phyloP scores from a whole-genome alignment of 2,329 filamentous ascomycete genomes.

The Paecilomyces sp. region DNA sequence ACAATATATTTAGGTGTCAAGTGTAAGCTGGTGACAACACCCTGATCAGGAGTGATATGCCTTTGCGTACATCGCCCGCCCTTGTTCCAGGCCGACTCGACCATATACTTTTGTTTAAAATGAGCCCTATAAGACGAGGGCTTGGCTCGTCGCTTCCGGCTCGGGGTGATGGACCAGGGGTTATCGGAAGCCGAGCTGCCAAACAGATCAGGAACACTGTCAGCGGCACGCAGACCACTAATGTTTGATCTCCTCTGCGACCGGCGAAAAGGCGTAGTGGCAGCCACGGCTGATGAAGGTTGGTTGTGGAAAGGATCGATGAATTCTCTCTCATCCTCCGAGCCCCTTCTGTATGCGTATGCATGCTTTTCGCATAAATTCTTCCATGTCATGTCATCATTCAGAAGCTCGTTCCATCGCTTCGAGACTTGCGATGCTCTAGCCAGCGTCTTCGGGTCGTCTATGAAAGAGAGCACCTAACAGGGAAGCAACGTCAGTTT shows the following conservation, averaged over 20 bases:
- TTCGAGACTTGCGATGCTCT: slow-evolving; percentile 93
- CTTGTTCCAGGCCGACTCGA: slow-evolving; percentile 93
- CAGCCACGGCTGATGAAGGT: slow-evolving; percentile 13
- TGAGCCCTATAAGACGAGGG: slow-evolving; percentile 87
- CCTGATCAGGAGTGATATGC: slow-evolving; percentile 92
- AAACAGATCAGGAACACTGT: slow-evolving; percentile 42
- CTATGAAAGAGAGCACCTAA: slow-evolving; percentile 90
- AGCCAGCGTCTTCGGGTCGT: slow-evolving; percentile 89
- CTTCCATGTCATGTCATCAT: slow-evolving; percentile 98
- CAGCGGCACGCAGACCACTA: slow-evolving; percentile 33
- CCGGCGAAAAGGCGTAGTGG: slow-evolving; percentile 12
- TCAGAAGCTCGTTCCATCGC: slow-evolving; percentile 86
- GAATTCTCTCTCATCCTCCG: slow-evolving; percentile 36
- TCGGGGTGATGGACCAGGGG: slow-evolving; percentile 21
- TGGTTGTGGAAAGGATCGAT: slow-evolving; percentile 27
- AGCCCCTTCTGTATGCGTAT: slow-evolving; percentile 69
- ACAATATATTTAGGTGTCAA: slow-evolving; percentile 95
- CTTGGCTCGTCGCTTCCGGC: slow-evolving; percentile 48
- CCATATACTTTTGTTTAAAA: slow-evolving; percentile 95
- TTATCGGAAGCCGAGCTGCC: slow-evolving; percentile 26
- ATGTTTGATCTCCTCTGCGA: slow-evolving; percentile 18
- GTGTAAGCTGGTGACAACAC: slow-evolving; percentile 92
- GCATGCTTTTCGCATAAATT: slow-evolving; percentile 94
- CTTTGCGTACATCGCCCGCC: slow-evolving; percentile 76
- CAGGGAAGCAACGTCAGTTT: slow-evolving; percentile 8